Base-by-base conservation (phyloP, 1,284 basidiomycete species). In the Sphaerobolus stellatus region DNA sequence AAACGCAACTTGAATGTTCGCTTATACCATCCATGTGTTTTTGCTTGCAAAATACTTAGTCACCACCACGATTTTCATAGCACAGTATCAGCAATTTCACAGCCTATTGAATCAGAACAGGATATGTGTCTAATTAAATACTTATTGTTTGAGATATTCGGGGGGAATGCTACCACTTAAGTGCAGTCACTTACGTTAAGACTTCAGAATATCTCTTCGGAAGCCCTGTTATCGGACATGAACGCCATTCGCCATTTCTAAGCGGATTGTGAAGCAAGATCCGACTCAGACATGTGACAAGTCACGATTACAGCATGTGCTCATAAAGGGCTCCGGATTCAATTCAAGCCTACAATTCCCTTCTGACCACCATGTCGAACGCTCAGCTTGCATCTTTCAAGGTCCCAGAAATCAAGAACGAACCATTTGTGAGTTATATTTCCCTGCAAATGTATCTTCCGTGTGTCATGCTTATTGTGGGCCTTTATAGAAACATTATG, bases 361-460 rank as follows among this genome's bases (percentile, higher is more conserved):
- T 48, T 47, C 36, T 29, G 20, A 4, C 36, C 34, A 48, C 24
- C 41, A 83, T 82, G 81, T 62, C 80, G 48, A 81, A 77, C 50
- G 81, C 88, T 48, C 85, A 92, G 64, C 85, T 94, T 52, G 92
- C 90, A 22, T 64, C 81, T 14, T 94, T 94, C 83, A 88, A 86
- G 67, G 80, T 91, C 54, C 93, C 93, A 36, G 78, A 72, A 31
- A 80, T 93, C 67, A 80, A 89, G 56, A 98, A 98, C 86, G 94
- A 97, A 75, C 89, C 91, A 49, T 90, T 96, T 90, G 92, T 92
- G 64, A 66, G 80, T 69, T 2, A 25, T 16, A 20, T 34, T 50
- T 18, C 48, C 46, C 38, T 5, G 45, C n/a, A 36, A 18, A 24
- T 51, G 33, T 31, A 16, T 52, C 6, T 9, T 33, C 31, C 13